Evolutionary conservation across 208 protist species (phyloP), one percentile per base, ranked within the genome.

Genomic region (Lotmaria passim): DNA sequence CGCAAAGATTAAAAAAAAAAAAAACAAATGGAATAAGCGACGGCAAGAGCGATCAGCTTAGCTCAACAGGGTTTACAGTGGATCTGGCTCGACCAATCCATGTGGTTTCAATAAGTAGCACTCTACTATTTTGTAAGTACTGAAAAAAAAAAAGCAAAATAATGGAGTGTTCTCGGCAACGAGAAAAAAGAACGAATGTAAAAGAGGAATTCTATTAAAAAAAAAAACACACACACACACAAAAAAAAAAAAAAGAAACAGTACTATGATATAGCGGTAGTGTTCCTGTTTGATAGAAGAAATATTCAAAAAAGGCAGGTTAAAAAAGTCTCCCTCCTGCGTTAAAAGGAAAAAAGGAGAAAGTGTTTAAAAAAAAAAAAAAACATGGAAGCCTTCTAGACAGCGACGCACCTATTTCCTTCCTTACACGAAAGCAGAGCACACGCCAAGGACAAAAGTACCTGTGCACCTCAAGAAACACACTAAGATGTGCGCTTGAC

Each of bases 1-100:
- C n/a, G 47, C n/a, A 64, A 26, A 73, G 39, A 12, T 68, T 33
- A 67, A 63, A 61, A 72, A 58, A 72, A 38, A 63, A 61, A 12
- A 19, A 69, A 59, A 58, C 23, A 28, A 59, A 21, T 75, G 26
- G 44, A 39, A 64, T 57, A 47, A 39, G 50, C 50, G 28, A 55
- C 50, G n/a, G 24, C 50, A 36, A 39, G 34, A 75, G 19, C 34
- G 69, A 28, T 46, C 17, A 19, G 33, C 41, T 72, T 0, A 63
- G 19, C 8, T 19, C 6, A 53, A 74, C 21, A 53, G 31, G 26
- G 5, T 53, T 4, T 17, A 67, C 39, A 53, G 24, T 34, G 48
- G 21, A 24, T 11, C 56, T 43, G 12, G 2, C 30, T 53, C 36
- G 8, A 46, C 50, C 50, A 36, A 15, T 23, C n/a, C 23, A 33